Evolutionary conservation across 2,329 filamentous ascomycete species (phyloP).

Genomic region (Xylaria digitata): DNA sequence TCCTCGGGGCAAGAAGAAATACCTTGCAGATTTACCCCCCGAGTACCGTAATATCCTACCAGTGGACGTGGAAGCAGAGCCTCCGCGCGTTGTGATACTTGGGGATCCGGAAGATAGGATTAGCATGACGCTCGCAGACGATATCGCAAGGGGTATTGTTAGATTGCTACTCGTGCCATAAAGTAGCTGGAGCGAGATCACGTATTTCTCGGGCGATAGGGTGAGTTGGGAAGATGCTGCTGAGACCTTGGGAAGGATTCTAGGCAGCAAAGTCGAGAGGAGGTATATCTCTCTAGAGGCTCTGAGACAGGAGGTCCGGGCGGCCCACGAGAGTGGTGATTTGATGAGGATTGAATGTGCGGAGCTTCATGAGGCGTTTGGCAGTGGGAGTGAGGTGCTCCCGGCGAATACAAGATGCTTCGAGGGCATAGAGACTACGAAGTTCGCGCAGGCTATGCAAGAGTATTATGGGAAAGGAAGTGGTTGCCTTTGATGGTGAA

Average conservation of each 20-base stretch:
- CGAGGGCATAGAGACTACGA: conserved; percentile 4
- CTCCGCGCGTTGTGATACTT: neutral
- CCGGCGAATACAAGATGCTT: conserved; percentile 19
- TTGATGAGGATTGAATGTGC: conserved; percentile 8
- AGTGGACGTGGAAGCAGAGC: neutral
- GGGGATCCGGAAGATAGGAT: neutral
- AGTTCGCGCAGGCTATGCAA: neutral
- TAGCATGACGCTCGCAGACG: neutral
- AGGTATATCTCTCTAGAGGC: neutral
- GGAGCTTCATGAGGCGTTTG: conserved; percentile 26
- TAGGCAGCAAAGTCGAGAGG: neutral
- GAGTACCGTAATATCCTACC: neutral
- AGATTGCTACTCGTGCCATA: neutral
- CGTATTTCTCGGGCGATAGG: conserved; percentile 12
- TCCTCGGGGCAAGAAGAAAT: conserved; percentile 3
- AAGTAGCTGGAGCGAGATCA: neutral
- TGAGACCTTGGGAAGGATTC: neutral
- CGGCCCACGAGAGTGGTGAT: conserved; percentile 2
- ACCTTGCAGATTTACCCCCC: neutral
- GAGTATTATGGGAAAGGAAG: conserved; percentile 11
- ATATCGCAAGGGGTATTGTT: neutral
- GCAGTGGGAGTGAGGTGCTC: conserved; percentile 21
- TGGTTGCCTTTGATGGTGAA: neutral
- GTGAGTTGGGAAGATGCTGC: neutral
- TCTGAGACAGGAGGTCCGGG: neutral